phyloP scores from a whole-genome alignment of 768 basidiomycete genomes.

The Clavulina sp. region DNA sequence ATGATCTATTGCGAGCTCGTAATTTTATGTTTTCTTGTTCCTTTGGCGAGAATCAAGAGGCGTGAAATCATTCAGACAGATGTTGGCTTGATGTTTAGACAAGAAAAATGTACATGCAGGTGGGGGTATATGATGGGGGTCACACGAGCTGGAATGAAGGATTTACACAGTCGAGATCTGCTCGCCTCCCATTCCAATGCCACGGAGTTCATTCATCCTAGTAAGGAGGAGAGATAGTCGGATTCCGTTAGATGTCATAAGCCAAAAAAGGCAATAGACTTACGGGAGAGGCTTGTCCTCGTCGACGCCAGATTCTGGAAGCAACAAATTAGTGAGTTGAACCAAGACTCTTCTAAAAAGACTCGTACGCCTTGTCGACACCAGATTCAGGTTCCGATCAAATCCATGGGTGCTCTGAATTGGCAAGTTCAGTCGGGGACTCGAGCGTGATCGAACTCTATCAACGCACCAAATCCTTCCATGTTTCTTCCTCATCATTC shows the following conservation, averaged over 20 bases:
- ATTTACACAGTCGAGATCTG: too few relatives aligned
- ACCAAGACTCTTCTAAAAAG: neutral
- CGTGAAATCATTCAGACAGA: too few relatives aligned
- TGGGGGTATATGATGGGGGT: too few relatives aligned
- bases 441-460: neutral
- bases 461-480: slow-evolving; percentile 50
- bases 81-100: too few relatives aligned
- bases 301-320: neutral
- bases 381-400: slow-evolving; percentile 1
- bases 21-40: too few relatives aligned
- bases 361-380: neutral
- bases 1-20: too few relatives aligned
- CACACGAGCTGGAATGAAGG: too few relatives aligned
- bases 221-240: neutral
- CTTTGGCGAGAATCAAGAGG: too few relatives aligned
- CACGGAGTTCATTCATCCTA: neutral
- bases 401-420: neutral
- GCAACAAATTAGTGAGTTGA: neutral
- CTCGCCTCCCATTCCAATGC: neutral
- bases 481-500: slow-evolving; percentile 59
- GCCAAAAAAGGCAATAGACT: too few relatives aligned
- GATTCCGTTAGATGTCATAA: too few relatives aligned
- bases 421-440: neutral
- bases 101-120: too few relatives aligned
- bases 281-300: neutral